Evolutionary conservation across 805 yeast genomes (phyloP).

Genomic region (Candida ipomoeae): DNA sequence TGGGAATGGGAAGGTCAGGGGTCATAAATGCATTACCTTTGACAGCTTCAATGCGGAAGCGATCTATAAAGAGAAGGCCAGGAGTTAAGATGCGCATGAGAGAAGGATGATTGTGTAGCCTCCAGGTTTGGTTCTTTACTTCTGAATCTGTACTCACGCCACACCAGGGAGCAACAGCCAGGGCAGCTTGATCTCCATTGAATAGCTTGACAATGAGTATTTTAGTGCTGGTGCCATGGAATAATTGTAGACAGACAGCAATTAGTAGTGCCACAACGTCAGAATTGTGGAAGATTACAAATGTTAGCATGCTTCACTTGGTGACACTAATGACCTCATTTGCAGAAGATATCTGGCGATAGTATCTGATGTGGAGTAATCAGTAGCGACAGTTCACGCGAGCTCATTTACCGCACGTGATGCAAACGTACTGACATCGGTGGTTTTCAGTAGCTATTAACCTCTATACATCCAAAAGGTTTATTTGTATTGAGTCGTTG

Average conservation of each 20-base stretch:
- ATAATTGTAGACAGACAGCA: constrained; percentile 15
- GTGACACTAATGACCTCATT: neutral
- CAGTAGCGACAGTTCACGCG: neutral
- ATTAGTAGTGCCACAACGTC: constrained; percentile 17
- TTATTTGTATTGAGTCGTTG: too few species aligned
- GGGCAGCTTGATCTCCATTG: constrained; percentile 3
- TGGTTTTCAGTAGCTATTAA: neutral
- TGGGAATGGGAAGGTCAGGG: constrained; percentile 8
- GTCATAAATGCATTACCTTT: neutral
- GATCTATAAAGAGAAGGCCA: constrained; percentile 7
- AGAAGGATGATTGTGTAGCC: constrained; percentile 6
- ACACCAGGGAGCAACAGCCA: constrained; percentile 25
- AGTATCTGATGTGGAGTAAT: neutral
- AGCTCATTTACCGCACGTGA: neutral
- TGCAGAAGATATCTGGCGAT: neutral
- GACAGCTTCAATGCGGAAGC: constrained; percentile 4
- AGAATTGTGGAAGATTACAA: constrained; percentile 19
- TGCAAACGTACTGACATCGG: neutral
- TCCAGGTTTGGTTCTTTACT: constrained; percentile 9
- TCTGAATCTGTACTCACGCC: constrained; percentile 22
- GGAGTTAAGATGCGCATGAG: constrained; percentile 8
- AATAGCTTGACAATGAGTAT: constrained; percentile 16
- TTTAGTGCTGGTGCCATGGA: constrained; percentile 10
- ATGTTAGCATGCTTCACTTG: constrained; percentile 9
- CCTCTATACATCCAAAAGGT: too few species aligned